These are phyloP conservation scores for Suillus brevipes DNA, from an alignment of 768 basidiomycete species.

Conservation along the genomic window DNA sequence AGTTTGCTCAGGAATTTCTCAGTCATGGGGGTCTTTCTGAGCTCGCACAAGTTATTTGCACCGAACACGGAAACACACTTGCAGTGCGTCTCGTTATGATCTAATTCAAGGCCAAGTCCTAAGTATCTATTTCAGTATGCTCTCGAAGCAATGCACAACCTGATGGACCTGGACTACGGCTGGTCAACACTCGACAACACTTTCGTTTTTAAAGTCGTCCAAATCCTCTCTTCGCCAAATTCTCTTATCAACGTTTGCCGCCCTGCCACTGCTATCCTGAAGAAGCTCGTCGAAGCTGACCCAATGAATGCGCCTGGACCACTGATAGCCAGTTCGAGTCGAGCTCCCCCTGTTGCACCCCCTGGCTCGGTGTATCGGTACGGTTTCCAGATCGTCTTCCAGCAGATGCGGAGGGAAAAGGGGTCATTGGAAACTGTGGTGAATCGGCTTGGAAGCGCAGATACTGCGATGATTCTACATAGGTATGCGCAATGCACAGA, in stretches of 20 bases:
- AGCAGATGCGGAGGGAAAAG: slow-evolving; percentile 74
- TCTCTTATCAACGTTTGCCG: slow-evolving; percentile 89
- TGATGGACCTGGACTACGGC: slow-evolving; percentile 85
- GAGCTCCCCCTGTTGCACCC: slow-evolving; percentile 47
- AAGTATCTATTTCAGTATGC: slow-evolving; percentile 59
- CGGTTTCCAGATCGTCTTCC: slow-evolving; percentile 82
- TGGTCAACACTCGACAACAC: slow-evolving; percentile 70
- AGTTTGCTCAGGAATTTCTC: slow-evolving; percentile 79
- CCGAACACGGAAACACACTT: slow-evolving; percentile 76
- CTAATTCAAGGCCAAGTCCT: not conserved
- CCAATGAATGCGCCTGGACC: slow-evolving; percentile 65
- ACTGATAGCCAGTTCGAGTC: slow-evolving; percentile 60
- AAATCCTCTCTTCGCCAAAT: slow-evolving; percentile 70
- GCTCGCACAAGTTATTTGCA: slow-evolving; percentile 68
- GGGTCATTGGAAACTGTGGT: slow-evolving; percentile 82
- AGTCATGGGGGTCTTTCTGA: slow-evolving; percentile 68
- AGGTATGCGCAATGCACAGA: slow-evolving; percentile 46
- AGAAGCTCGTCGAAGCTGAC: slow-evolving; percentile 87
- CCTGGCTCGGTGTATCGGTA: slow-evolving; percentile 78
- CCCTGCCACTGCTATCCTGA: slow-evolving; percentile 87
- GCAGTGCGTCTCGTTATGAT: slow-evolving; percentile 52
- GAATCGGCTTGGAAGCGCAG: slow-evolving; percentile 72
- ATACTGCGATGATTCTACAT: slow-evolving; percentile 82
- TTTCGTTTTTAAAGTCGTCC: slow-evolving; percentile 79
- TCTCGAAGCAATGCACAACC: slow-evolving; percentile 79